phyloP scores from a whole-genome alignment of 2,329 filamentous ascomycete species.

The Phaeosphaeriaceae sp. region DNA sequence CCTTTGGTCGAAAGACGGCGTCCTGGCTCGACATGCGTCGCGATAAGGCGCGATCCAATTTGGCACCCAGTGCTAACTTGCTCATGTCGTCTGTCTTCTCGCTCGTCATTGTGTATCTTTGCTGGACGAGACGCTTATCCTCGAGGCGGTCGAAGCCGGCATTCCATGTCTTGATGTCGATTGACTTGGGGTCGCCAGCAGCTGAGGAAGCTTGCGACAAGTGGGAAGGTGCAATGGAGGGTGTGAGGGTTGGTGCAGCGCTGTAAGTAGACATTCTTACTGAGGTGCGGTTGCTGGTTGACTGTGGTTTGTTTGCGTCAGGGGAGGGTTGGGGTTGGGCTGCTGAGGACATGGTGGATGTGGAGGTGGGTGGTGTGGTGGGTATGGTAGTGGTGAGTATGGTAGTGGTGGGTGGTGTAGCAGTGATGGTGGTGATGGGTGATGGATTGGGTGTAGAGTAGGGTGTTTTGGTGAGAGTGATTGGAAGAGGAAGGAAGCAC shows the following conservation, averaged over 20 bases:
- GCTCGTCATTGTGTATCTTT: constrained; percentile 79
- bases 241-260: constrained; percentile 57
- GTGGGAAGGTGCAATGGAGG: constrained; percentile 56
- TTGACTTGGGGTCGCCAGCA: constrained; percentile 57
- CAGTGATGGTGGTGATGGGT: constrained; percentile 1
- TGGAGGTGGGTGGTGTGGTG: not conserved
- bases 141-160: constrained; percentile 85
- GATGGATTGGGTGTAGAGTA: constrained; percentile 2
- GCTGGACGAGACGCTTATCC: constrained; percentile 81
- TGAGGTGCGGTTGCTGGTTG: constrained; percentile 46
- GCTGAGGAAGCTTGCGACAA: constrained; percentile 45
- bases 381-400: constrained; percentile 5
- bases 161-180: constrained; percentile 77
- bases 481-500: too few species aligned
- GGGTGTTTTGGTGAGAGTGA: constrained; percentile 3
- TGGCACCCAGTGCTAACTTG: constrained; percentile 87
- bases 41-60: constrained; percentile 85
- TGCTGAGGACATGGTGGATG: constrained; percentile 23
- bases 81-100: constrained; percentile 82
- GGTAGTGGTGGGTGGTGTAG: constrained; percentile 1
- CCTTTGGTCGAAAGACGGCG: constrained; percentile 74
- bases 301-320: constrained; percentile 39
- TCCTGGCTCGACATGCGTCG: constrained; percentile 89
- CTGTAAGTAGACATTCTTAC: constrained; percentile 60
- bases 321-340: constrained; percentile 14